Base-by-base conservation (phyloP, 179 eudicot species). In the Spergularia azorica region DNA sequence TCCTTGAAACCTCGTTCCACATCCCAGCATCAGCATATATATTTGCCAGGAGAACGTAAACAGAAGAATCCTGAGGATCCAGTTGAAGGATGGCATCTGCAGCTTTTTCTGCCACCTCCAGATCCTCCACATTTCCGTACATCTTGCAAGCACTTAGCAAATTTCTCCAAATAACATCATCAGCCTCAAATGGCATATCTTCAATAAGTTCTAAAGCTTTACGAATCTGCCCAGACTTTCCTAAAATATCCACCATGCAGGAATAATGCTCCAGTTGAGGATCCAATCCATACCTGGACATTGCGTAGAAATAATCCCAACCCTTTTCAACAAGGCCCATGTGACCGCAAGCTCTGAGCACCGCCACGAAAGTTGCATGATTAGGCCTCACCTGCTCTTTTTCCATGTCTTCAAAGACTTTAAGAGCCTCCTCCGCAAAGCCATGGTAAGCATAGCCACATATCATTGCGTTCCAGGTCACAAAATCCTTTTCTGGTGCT, bases 371-470 rank as follows among this genome's bases (percentile, higher is more conserved):
- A 71, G 98, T 90, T 69, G 95, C 95, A 75, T 91, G 92, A 76
- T 90, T 91, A 43, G 96, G 97, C 76, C 75, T 86, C 76, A 90
- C 88, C 74, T 87, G 85, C 74, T 83, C 87, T 68, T 55, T 72
- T 75, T 85, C 86, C 93, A 91, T 88, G 61, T 76, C 79, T 43
- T 89, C 89, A 56, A 89, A 87, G 13, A 84, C 71, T 69, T 61
- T 59, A 10, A 91, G 84, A 10, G 97, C 89, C 70, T 90, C 92
- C 72, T 89, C 80, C 58, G 89, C 97, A 76, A 84, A 90, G 58
- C 98, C 98, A 39, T 94, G 96, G 39, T 94, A 90, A 77, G 97
- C 91, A 84, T 89, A 94, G 48, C 93, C 97, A 80, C 89, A 85
- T 59, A 89, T 84, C 90, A 93, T 81, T 46, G 89, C 91, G 62